Evolutionary conservation across 73 alveolate genomes (phyloP), one percentile per base, ranked within the genome.

Genomic region (Vitrella brassicaformis): DNA sequence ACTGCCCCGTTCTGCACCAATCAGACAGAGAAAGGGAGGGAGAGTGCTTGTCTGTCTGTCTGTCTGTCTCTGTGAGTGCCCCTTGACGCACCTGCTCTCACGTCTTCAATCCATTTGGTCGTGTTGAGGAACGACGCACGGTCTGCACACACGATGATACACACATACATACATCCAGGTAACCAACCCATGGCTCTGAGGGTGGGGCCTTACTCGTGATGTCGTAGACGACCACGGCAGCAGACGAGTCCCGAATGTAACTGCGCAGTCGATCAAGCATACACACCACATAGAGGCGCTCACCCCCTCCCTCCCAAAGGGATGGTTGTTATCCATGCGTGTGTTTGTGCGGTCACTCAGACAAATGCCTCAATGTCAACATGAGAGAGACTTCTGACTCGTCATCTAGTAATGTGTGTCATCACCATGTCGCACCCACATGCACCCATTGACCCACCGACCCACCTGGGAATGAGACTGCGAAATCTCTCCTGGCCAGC

Each of bases 101-200:
- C 94, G 70, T 88, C 97, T 67, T 91, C 95, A 32, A 91, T 85
- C 97, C 97, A 91, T 72, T 86, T 91, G 28, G 81, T 84, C 27
- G 87, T 90, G 79, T 80, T 82, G 72, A 72, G 85, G 85, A 86
- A 91, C 25, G 90, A 92, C 75, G 75, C 95, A 47, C 82, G 85
- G 81, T 31, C 56, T 39, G 56, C 56, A 39, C 14, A 14, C 56
- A 39, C 14, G 56, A 39, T 4, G 56, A 14, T 4, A 14, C 56
- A 39, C 56, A 39, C 56, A 39, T 14, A 39, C 56, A 39, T 14
- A 39, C 56, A 39, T 14, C 4, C 56, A 39, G 22, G 14, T 14
- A 39, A 4, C 4, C 56, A 39, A 39, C 4, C 4, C 56, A 39
- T 14, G 56, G 14, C 4, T 4, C 4, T 4, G 56, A 39, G 56